These are phyloP conservation scores for Candida schatavii DNA, from an alignment of 805 yeast genomes.

Conservation along the genomic window DNA sequence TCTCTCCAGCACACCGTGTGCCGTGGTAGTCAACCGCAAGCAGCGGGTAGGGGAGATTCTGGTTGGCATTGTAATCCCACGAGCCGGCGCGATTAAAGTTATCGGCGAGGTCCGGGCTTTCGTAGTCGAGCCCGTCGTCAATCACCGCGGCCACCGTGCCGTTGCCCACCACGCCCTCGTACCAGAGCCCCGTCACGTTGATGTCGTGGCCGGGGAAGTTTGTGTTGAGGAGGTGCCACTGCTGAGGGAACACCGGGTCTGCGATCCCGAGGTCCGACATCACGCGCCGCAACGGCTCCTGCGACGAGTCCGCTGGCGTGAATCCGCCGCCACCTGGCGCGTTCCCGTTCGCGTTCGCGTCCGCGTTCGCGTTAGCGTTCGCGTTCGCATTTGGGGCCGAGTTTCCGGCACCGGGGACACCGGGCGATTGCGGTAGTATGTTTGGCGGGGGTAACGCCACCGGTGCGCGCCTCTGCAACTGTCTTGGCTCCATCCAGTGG, in stretches of 20 bases:
- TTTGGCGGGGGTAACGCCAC: constrained; percentile 33
- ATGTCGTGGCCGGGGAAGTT: constrained; percentile 76
- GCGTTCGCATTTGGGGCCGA: not conserved
- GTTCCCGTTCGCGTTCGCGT: not conserved
- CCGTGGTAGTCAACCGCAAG: constrained; percentile 88
- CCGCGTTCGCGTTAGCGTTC: not conserved
- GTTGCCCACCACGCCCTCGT: constrained; percentile 71
- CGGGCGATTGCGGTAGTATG: not conserved
- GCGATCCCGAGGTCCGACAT: constrained; percentile 55
- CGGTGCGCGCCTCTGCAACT: constrained; percentile 57
- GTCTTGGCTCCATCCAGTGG: constrained; percentile 53
- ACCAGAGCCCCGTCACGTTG: constrained; percentile 85
- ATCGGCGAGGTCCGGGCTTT: constrained; percentile 64
- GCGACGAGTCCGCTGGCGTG: constrained; percentile 49
- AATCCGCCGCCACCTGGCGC: constrained; percentile 5
- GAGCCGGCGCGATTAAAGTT: constrained; percentile 79
- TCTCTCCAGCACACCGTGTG: constrained; percentile 96
- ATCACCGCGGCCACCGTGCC: constrained; percentile 85
- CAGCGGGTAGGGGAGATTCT: constrained; percentile 73
- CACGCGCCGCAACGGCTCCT: constrained; percentile 44
- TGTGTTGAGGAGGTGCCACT: constrained; percentile 91
- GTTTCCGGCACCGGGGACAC: not conserved
- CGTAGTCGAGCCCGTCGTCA: constrained; percentile 92
- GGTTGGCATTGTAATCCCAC: constrained; percentile 87
- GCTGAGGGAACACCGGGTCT: constrained; percentile 81